These are phyloP conservation scores for Penicillium sp. DNA, from an alignment of 2,329 filamentous ascomycete species.

Conservation along the genomic window DNA sequence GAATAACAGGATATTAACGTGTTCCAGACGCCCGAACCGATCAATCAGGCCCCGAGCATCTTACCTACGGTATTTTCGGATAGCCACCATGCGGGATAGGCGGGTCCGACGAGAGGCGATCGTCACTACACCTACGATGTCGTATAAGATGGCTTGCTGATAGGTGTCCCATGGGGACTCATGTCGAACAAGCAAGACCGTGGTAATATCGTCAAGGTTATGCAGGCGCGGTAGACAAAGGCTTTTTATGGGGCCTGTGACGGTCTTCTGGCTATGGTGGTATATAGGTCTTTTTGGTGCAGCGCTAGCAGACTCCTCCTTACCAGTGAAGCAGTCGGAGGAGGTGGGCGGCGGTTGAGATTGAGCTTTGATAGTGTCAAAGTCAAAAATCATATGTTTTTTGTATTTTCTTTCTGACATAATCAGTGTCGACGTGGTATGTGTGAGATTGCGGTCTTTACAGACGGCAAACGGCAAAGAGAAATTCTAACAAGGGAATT, in stretches of 20 bases:
- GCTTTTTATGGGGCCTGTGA: neutral
- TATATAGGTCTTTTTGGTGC: too few species aligned
- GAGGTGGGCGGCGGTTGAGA: too few species aligned
- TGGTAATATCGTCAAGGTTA: neutral
- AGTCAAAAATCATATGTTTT: too few species aligned
- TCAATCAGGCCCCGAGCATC: slow-evolving; percentile 1
- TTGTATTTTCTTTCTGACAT: too few species aligned
- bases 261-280: too few species aligned
- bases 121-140: slow-evolving; percentile 14
- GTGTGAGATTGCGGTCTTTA: too few species aligned
- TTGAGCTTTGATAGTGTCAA: too few species aligned
- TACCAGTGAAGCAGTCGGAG: too few species aligned
- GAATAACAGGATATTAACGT: slow-evolving; percentile 7
- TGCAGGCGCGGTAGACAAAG: slow-evolving; percentile 1
- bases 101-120: slow-evolving; percentile 8
- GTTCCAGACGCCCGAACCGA: slow-evolving; percentile 1
- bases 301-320: too few species aligned
- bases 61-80: slow-evolving; percentile 7
- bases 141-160: slow-evolving; percentile 10
- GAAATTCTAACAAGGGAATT: too few species aligned
- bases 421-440: too few species aligned
- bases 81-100: slow-evolving; percentile 12
- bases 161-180: slow-evolving; percentile 18
- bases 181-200: slow-evolving; percentile 1
- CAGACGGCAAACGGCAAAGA: too few species aligned